A percentile compares a stretch with the other conserved stretches of the same genome.
These are phyloP conservation scores for Aspergillus bertholletiae DNA, from an alignment of 495 filamentous ascomycete genomes.

Conservation along the genomic window DNA sequence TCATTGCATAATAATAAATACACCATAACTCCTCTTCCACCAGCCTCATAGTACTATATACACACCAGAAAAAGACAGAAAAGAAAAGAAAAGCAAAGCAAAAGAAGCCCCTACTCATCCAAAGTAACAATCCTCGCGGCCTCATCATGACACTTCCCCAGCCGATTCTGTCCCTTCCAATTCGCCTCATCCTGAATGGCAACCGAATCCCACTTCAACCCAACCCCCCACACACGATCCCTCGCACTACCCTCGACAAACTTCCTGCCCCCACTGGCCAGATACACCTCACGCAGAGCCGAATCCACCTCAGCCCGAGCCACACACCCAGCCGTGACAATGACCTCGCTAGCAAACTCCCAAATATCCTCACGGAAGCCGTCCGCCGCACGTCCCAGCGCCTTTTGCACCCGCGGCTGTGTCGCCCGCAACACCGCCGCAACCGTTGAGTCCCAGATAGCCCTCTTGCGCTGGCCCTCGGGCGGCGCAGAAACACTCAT, in stretches of 20 bases:
- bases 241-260: conserved; percentile 10
- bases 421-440: background rate
- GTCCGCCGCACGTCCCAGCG: background rate
- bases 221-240: conserved; percentile 10
- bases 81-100: no score
- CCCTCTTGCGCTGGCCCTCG: background rate
- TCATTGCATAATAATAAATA: no score
- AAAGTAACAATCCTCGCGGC: background rate
- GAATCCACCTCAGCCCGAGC: conserved; percentile 10
- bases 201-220: conserved; percentile 10
- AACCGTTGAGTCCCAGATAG: background rate
- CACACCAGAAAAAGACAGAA: no score
- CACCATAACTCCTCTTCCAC: no score
- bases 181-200: conserved; percentile 9
- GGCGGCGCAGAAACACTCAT: background rate
- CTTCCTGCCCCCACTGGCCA: background rate
- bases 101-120: background rate
- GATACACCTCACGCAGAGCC: conserved; percentile 4
- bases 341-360: background rate
- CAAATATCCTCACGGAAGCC: conserved; percentile 5
- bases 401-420: conserved; percentile 6
- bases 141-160: conserved; percentile 7
- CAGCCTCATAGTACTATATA: background rate
- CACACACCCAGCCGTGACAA: conserved; percentile 9
- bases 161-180: conserved; percentile 6